Evolutionary conservation across 768 basidiomycete genomes (phyloP).

Genomic region (Infundibulicybe gibba): DNA sequence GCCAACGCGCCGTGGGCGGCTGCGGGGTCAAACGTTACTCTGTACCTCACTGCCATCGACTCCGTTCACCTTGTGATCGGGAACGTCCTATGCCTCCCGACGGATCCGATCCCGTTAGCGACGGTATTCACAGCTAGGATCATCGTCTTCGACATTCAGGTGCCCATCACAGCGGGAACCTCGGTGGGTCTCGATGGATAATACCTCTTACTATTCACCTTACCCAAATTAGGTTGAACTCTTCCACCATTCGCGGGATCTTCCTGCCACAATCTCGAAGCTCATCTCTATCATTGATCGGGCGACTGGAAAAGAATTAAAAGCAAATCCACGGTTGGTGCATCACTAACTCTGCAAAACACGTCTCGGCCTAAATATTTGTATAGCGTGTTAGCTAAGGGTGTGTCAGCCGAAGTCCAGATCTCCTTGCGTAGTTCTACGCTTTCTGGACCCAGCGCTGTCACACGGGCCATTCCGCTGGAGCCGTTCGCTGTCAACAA

Average conservation of each 20-base stretch:
- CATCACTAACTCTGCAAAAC: not conserved
- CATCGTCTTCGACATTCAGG: conserved; percentile 89
- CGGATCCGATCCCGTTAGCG: conserved; percentile 71
- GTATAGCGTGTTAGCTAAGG: conserved; percentile 79
- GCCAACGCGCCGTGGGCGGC: conserved; percentile 80
- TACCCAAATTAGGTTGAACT: conserved; percentile 67
- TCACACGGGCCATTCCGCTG: conserved; percentile 67
- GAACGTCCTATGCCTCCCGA: conserved; percentile 79
- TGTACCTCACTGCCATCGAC: conserved; percentile 83
- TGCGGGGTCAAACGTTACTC: conserved; percentile 85
- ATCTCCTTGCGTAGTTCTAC: conserved; percentile 65
- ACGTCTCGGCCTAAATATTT: not conserved
- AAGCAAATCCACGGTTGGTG: conserved; percentile 76
- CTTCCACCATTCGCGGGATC: conserved; percentile 91
- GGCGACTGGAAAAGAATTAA: conserved; percentile 66
- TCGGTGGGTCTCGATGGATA: conserved; percentile 46
- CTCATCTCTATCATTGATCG: conserved; percentile 80
- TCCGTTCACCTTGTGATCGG: conserved; percentile 85
- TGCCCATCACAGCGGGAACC: conserved; percentile 85
- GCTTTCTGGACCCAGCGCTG: conserved; percentile 39
- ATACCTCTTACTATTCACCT: not conserved
- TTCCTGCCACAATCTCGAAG: conserved; percentile 85
- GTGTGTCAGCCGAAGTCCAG: conserved; percentile 80
- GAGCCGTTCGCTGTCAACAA: conserved; percentile 88
- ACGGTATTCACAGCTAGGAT: conserved; percentile 81